Evolutionary conservation across 352 stramenopile genomes (phyloP).

Genomic region (Pythium monospermum): DNA sequence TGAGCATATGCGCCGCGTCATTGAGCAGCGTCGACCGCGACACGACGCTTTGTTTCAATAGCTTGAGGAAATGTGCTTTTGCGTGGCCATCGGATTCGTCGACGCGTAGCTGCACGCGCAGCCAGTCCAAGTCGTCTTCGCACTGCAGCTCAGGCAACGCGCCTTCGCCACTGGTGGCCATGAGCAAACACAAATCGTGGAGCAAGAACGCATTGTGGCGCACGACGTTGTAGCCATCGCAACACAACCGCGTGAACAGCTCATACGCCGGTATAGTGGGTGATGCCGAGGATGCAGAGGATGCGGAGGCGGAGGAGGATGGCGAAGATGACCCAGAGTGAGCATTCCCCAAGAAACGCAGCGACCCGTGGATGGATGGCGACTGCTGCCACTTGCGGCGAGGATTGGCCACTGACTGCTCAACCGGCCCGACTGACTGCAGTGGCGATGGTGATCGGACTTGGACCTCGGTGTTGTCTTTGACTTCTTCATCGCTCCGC

Average conservation of each 20-base stretch:
- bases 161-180: conserved; percentile 21
- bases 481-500: background rate
- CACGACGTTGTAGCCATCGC: conserved; percentile 28
- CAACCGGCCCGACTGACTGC: background rate
- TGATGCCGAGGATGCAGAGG: background rate
- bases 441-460: too few relatives aligned
- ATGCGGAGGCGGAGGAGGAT: background rate
- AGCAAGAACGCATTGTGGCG: conserved; percentile 27
- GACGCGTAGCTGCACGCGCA: conserved; percentile 26
- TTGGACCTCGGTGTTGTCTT: background rate
- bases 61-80: conserved; percentile 24
- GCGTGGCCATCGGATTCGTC: conserved; percentile 26
- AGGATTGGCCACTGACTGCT: background rate
- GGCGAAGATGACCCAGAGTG: background rate
- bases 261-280: conserved; percentile 13
- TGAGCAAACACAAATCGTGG: conserved; percentile 30
- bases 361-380: conserved; percentile 15
- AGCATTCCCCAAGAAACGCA: conserved; percentile 9
- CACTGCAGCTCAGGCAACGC: conserved; percentile 34
- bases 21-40: conserved; percentile 35
- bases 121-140: conserved; percentile 31
- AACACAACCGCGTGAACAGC: conserved; percentile 20
- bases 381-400: conserved; percentile 19
- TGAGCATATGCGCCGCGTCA: conserved; percentile 40
- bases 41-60: conserved; percentile 33